Percentiles rank a stretch among this genome's conserved stretches.
These are phyloP conservation scores for Penicillium antarcticum DNA, from an alignment of 495 filamentous ascomycete genomes.

Conservation along the genomic window DNA sequence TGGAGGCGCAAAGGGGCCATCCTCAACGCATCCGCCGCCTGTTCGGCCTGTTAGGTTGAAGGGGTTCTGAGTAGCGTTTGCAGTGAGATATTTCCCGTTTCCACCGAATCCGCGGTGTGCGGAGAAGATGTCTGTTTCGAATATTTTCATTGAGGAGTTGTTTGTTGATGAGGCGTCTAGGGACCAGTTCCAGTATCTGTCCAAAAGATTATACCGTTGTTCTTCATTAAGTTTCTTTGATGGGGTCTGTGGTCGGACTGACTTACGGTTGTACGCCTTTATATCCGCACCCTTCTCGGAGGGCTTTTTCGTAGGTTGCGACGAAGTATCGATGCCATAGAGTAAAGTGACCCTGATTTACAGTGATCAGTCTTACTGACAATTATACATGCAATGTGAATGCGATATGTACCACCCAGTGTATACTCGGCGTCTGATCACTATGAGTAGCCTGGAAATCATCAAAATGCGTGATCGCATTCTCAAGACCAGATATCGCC, in stretches of 20 bases:
- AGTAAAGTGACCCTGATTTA: conserved; percentile 16
- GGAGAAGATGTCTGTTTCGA: conserved; percentile 17
- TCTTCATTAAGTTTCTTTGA: no score
- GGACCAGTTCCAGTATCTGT: conserved; percentile 22
- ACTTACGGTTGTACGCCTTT: conserved; percentile 41
- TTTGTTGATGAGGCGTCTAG: conserved; percentile 16
- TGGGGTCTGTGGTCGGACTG: neutral
- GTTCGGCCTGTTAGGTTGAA: conserved; percentile 23
- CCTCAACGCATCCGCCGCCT: conserved; percentile 17
- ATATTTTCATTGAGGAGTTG: conserved; percentile 15
- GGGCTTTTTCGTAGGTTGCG: conserved; percentile 36
- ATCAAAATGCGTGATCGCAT: conserved; percentile 11
- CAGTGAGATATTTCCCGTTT: conserved; percentile 14
- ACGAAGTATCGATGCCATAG: conserved; percentile 50
- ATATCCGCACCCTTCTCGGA: conserved; percentile 45
- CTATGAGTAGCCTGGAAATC: conserved; percentile 19
- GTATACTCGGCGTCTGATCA: conserved; percentile 16
- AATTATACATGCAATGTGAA: neutral
- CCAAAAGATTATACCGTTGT: no score
- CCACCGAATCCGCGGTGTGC: conserved; percentile 16
- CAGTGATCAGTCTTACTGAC: conserved; percentile 12
- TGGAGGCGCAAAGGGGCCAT: conserved; percentile 12
- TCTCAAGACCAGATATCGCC: conserved; percentile 14
- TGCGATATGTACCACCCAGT: conserved; percentile 13
- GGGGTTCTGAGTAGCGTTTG: conserved; percentile 11